phyloP scores from a whole-genome alignment of 805 yeast genomes.

The Candida quercuum region DNA sequence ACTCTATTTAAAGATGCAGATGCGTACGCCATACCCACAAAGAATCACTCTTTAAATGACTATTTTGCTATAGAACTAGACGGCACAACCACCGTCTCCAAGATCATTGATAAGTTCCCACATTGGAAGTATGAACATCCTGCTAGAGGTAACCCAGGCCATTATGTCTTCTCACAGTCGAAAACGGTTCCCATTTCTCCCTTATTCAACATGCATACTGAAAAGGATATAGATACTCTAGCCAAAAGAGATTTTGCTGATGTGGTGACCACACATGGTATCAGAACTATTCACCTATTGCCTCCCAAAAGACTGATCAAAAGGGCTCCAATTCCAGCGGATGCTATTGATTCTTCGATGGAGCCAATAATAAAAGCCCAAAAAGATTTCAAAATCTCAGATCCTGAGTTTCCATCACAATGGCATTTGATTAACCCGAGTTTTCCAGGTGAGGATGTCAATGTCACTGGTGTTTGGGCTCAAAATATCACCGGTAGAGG shows the following conservation, averaged over 20 bases:
- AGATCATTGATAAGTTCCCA: slow-evolving; percentile 32
- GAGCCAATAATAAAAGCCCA: slow-evolving; percentile 40
- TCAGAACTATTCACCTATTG: slow-evolving; percentile 48
- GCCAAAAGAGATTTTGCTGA: slow-evolving; percentile 14
- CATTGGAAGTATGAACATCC: slow-evolving; percentile 58
- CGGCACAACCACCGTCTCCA: slow-evolving; percentile 26
- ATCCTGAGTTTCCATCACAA: slow-evolving; percentile 79
- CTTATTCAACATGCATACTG: not conserved
- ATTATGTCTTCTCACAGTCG: slow-evolving; percentile 59
- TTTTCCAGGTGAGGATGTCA: slow-evolving; percentile 78
- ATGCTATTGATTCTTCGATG: slow-evolving; percentile 46
- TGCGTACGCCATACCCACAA: slow-evolving; percentile 24
- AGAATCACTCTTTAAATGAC: slow-evolving; percentile 45
- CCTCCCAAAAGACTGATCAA: slow-evolving; percentile 48
- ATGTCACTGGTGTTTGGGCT: slow-evolving; percentile 81
- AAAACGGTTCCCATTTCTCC: slow-evolving; percentile 19
- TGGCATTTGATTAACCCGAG: slow-evolving; percentile 86
- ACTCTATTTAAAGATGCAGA: not conserved
- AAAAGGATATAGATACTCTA: slow-evolving; percentile 1
- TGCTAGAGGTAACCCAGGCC: slow-evolving; percentile 53
- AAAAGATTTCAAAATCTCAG: slow-evolving; percentile 56
- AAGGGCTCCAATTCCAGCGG: slow-evolving; percentile 49
- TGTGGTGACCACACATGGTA: slow-evolving; percentile 16
- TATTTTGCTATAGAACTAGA: slow-evolving; percentile 62
- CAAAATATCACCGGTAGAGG: slow-evolving; percentile 78